Conservation (phyloP, 805 yeast species). For the Pichia manshurica region DNA sequence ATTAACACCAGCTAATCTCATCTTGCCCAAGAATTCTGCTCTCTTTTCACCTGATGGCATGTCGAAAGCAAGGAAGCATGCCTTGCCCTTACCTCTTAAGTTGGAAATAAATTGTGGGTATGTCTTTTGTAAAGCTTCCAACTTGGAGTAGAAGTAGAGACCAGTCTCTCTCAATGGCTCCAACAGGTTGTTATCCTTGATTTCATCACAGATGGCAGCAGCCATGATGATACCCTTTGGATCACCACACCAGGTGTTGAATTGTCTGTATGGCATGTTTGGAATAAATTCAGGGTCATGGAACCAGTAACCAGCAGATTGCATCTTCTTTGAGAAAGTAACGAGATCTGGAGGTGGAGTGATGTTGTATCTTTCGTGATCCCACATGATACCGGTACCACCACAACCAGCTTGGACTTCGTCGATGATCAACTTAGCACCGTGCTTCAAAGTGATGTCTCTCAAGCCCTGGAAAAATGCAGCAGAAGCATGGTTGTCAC, state of each 20-base stretch:
- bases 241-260: constrained; percentile 94
- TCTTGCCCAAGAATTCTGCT: constrained; percentile 52
- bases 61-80: constrained; percentile 82
- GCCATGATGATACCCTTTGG: constrained; percentile 76
- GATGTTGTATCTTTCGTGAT: constrained; percentile 78
- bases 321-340: constrained; percentile 84
- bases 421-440: constrained; percentile 68
- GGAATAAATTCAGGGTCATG: constrained; percentile 69
- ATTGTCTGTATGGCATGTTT: constrained; percentile 76
- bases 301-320: constrained; percentile 84
- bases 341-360: constrained; percentile 76
- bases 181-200: constrained; percentile 54
- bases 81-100: constrained; percentile 70
- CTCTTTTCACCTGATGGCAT: constrained; percentile 48
- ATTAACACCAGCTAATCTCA: constrained; percentile 65
- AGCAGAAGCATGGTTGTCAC: constrained; percentile 80
- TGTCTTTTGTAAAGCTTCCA: constrained; percentile 45
- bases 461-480: constrained; percentile 78
- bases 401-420: constrained; percentile 91
- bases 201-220: constrained; percentile 64
- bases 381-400: constrained; percentile 83
- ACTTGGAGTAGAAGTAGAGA: constrained; percentile 52
- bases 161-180: constrained; percentile 57
- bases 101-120: constrained; percentile 49
- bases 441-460: constrained; percentile 65